Percentiles rank a stretch among this genome's conserved stretches.
Conservation (phyloP, 225 moss, liverwort and hornwort species). For the Marchantia polymorpha region DNA sequence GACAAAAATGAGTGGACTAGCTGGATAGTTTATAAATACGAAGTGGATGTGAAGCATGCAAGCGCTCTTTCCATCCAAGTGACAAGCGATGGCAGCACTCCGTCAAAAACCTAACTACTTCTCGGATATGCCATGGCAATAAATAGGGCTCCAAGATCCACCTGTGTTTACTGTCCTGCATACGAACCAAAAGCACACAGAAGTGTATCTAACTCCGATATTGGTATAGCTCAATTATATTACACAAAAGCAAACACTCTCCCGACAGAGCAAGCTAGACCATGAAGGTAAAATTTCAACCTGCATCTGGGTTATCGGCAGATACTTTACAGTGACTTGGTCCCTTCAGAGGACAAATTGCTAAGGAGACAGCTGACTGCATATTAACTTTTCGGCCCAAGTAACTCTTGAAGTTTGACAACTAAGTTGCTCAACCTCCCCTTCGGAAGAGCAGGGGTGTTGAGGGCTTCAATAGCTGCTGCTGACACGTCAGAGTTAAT, state of each 20-base stretch:
- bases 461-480: slow-evolving; percentile 45
- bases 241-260: slow-evolving; percentile 1
- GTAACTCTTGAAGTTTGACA: slow-evolving; percentile 39
- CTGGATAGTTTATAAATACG: no score
- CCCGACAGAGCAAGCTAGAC: slow-evolving; percentile 4
- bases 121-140: no score
- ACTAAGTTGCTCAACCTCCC: slow-evolving; percentile 45
- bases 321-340: slow-evolving; percentile 14
- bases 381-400: background rate
- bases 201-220: background rate
- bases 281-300: slow-evolving; percentile 7
- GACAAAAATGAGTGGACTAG: no score
- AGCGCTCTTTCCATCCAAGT: no score
- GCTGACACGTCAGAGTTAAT: slow-evolving; percentile 37
- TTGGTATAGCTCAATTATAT: slow-evolving; percentile 7
- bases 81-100: no score
- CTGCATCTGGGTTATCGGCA: slow-evolving; percentile 5
- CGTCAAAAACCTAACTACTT: no score
- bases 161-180: background rate
- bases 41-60: no score
- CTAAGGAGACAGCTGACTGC: background rate
- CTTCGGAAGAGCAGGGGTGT: slow-evolving; percentile 35
- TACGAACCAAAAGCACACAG: background rate
- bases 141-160: no score
- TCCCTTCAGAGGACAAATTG: background rate